These are phyloP conservation scores for Pseudoscleropodium purum DNA, from an alignment of 225 moss, liverwort and hornwort genomes.

Conservation along the genomic window DNA sequence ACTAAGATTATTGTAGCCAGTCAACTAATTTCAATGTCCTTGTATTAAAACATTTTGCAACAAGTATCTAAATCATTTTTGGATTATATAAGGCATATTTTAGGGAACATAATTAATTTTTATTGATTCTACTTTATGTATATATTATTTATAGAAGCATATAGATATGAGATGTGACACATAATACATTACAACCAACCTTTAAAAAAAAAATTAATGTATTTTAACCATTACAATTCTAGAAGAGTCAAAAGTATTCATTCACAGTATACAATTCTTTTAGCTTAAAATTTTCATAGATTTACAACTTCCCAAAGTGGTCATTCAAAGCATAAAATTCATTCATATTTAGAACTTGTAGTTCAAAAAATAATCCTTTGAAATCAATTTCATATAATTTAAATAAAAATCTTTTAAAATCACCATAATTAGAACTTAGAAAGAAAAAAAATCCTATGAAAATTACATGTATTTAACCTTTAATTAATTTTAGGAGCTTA, in stretches of 20 bases:
- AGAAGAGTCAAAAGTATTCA: rapidly evolving
- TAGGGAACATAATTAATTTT: rapidly evolving
- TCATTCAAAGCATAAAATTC: neutral
- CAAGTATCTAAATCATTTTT: rapidly evolving
- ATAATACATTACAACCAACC: neutral
- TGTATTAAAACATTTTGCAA: neutral
- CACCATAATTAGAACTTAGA: too few species aligned
- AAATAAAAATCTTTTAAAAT: too few species aligned
- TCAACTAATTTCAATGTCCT: neutral
- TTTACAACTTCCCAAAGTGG: neutral
- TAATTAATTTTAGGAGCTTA: neutral
- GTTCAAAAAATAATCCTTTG: too few species aligned
- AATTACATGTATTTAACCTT: neutral
- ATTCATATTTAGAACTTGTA: neutral
- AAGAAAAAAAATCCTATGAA: neutral
- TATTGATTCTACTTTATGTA: too few species aligned
- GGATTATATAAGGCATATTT: neutral
- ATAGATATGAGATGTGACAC: neutral
- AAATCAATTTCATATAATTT: neutral
- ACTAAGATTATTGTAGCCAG: too few species aligned
- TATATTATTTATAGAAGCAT: neutral
- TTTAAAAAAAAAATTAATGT: neutral
- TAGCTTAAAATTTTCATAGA: neutral
- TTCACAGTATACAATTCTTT: neutral
- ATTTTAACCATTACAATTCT: rapidly evolving